Conservation (phyloP, 202 grass and related monocot genomes). For the Panicum hallii region DNA sequence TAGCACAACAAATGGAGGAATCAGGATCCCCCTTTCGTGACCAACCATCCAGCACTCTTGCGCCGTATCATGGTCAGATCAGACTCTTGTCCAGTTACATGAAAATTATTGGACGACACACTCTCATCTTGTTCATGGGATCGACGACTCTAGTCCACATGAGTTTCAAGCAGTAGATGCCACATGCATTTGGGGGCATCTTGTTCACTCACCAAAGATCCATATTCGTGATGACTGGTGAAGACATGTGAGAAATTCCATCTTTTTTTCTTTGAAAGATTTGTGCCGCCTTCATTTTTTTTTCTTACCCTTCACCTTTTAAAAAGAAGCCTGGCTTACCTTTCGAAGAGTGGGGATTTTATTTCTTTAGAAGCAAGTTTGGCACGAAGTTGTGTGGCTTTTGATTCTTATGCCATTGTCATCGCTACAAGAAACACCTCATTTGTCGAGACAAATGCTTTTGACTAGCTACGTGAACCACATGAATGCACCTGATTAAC, state of each 20-base stretch:
- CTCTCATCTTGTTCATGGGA: background rate
- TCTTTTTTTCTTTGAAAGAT: background rate
- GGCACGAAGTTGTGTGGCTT: background rate
- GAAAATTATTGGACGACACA: background rate
- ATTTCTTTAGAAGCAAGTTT: background rate
- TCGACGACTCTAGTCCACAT: background rate
- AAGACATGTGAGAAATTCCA: background rate
- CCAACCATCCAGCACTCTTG: background rate
- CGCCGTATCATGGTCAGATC: constrained; percentile 6
- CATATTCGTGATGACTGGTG: background rate
- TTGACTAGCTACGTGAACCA: background rate
- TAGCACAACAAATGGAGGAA: background rate
- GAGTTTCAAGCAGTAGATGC: background rate
- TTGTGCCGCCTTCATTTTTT: too few relatives aligned
- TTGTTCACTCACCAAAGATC: background rate
- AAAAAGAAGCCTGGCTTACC: background rate
- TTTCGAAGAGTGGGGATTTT: background rate
- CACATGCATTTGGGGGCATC: background rate
- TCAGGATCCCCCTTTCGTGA: constrained; percentile 11
- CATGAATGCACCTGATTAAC: background rate
- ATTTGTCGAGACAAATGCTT: background rate
- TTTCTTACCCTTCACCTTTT: background rate
- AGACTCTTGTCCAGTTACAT: background rate
- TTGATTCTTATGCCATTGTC: background rate
- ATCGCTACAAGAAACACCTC: too few relatives aligned